phyloP scores from a whole-genome alignment of 2,329 filamentous ascomycete species.

The Neofusicoccum sp. region DNA sequence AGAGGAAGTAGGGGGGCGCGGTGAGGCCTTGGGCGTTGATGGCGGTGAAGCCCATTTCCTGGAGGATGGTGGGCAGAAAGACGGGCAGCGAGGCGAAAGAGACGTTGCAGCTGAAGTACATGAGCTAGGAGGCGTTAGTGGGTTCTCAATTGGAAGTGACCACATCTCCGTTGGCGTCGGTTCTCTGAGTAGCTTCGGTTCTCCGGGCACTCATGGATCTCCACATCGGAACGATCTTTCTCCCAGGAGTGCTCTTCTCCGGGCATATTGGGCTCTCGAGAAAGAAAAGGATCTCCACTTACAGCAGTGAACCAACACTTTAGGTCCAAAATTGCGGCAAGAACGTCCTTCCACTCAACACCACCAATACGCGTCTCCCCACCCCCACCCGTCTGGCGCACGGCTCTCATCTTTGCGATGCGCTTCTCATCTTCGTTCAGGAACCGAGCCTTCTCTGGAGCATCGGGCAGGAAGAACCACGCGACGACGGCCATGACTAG shows the following conservation, averaged over 20 bases:
- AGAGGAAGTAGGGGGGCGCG: slow-evolving; percentile 70
- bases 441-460: slow-evolving; percentile 46
- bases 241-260: too few relatives aligned
- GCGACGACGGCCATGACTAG: slow-evolving; percentile 45
- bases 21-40: slow-evolving; percentile 72
- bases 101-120: slow-evolving; percentile 42
- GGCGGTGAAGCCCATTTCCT: slow-evolving; percentile 64
- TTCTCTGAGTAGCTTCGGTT: background rate
- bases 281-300: slow-evolving; percentile 14
- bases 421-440: slow-evolving; percentile 45
- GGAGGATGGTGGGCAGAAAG: slow-evolving; percentile 47
- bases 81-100: slow-evolving; percentile 58
- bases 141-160: background rate
- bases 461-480: slow-evolving; percentile 50
- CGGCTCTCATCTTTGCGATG: slow-evolving; percentile 34
- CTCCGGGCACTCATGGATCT: too few relatives aligned
- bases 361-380: slow-evolving; percentile 30
- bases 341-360: slow-evolving; percentile 34
- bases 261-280: background rate
- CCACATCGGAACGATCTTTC: too few relatives aligned
- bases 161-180: background rate
- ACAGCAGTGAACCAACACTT: slow-evolving; percentile 40
- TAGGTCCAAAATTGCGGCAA: slow-evolving; percentile 33
- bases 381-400: slow-evolving; percentile 34
- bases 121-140: slow-evolving; percentile 26